These are phyloP conservation scores for Boletus subcaerulescens DNA, from an alignment of 768 basidiomycete genomes.

Conservation along the genomic window DNA sequence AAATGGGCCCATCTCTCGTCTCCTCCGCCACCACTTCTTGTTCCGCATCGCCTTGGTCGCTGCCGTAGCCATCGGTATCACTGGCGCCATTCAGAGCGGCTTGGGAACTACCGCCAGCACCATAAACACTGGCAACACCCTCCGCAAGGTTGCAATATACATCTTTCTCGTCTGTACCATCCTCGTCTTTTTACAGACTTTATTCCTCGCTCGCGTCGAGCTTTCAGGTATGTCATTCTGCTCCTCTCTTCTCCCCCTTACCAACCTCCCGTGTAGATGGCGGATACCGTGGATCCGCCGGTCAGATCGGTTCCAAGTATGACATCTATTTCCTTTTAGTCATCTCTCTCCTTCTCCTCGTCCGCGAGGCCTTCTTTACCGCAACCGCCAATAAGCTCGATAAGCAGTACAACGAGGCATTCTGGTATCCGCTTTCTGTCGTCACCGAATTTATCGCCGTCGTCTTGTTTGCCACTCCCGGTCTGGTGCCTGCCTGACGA, in stretches of 20 bases:
- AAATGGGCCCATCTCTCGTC: slow-evolving; percentile 6
- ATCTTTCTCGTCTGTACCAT: slow-evolving; percentile 29
- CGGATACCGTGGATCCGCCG: background rate
- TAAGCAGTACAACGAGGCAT: slow-evolving; percentile 25
- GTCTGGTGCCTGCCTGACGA: slow-evolving; percentile 28
- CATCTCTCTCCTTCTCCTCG: slow-evolving; percentile 26
- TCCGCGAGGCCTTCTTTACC: slow-evolving; percentile 31
- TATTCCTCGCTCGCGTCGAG: slow-evolving; percentile 20
- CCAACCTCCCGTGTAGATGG: slow-evolving; percentile 3
- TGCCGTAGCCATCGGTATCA: slow-evolving; percentile 29
- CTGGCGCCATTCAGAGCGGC: slow-evolving; percentile 19
- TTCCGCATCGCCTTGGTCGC: slow-evolving; percentile 26
- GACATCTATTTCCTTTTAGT: slow-evolving; percentile 23
- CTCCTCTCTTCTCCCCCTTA: background rate
- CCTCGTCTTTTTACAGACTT: slow-evolving; percentile 19
- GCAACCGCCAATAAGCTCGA: slow-evolving; percentile 16
- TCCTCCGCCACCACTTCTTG: slow-evolving; percentile 17
- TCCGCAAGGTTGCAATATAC: slow-evolving; percentile 27
- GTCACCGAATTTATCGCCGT: slow-evolving; percentile 33
- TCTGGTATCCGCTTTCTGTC: slow-evolving; percentile 34
- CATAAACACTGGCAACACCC: slow-evolving; percentile 17
- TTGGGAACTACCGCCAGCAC: background rate
- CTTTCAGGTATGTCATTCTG: slow-evolving; percentile 4
- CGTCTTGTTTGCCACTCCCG: slow-evolving; percentile 26
- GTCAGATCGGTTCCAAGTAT: slow-evolving; percentile 15